Evolutionary conservation across 2,329 filamentous ascomycete species (phyloP), one percentile per base, ranked within the genome.

Genomic region (Xylariaceae sp.): DNA sequence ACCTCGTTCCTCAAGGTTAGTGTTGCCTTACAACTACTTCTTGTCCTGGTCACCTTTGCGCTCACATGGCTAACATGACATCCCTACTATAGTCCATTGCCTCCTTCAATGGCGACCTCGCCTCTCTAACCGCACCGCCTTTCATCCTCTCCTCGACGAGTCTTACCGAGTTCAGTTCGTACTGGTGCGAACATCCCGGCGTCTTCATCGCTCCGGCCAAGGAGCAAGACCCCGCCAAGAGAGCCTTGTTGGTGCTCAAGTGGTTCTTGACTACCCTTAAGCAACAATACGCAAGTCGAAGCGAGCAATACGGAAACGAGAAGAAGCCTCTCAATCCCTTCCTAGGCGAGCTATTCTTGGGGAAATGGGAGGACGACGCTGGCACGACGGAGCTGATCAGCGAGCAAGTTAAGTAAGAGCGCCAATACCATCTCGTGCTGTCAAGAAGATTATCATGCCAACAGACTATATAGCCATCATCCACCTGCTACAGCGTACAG

Each of bases 281-380:
- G 50, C 79, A 82, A 47, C 72, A 81, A 49, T 82, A 82, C 62
- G 74, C 81, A 9, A 65, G 76, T 65, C 57, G 78, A 43, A 71
- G 78, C 45, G 74, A 76, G 26, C 76, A 79, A 6, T 73, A 71
- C 26, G 73, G 77, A 31, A 80, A 78, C 58, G 80, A 82, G 68
- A 80, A 80, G 67, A 83, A 83, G 62, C 80, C 80, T 1, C 73
- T 82, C 6, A 83, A 83, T 56, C 79, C 80, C 6, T 82, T 83
- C 47, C 70, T 83, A 0, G 80, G 80, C 14, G 80, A 82, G 66
- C 57, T 82, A 1, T 83, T 82, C 61, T 61, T 82, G 8, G 67
- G 64, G 1, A 69, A 71, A 39, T 71, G 71, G 62, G 66, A 72
- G 37, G 71, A 73, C 16, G 65, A 56, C 8, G 69, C 68, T 28